Evolutionary conservation across 306 rosid species (phyloP).

Genomic region (Spatholobus suberectus): DNA sequence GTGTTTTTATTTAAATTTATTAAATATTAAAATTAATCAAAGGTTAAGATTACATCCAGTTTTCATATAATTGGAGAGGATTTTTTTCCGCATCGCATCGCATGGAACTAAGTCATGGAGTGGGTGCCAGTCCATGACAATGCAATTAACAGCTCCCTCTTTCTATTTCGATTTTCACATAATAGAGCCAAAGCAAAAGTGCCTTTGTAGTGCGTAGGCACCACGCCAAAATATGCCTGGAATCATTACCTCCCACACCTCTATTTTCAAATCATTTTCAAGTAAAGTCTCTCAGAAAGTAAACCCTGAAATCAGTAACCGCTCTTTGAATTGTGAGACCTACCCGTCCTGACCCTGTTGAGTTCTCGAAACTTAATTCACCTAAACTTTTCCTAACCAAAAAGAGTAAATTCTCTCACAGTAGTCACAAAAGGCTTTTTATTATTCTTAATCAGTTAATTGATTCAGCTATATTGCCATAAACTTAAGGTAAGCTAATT

Average conservation of each 20-base stretch:
- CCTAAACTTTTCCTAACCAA: not conserved
- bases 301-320: not conserved
- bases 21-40: no score
- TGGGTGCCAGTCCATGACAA: constrained; percentile 33
- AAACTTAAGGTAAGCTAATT: constrained; percentile 19
- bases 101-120: constrained; percentile 36
- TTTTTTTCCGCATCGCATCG: no score
- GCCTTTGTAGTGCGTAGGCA: constrained; percentile 45
- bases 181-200: constrained; percentile 39
- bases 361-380: not conserved
- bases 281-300: constrained; percentile 12
- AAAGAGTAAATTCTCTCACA: not conserved
- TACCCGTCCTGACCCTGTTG: not conserved
- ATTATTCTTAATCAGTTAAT: constrained; percentile 5
- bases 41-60: no score
- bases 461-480: not conserved
- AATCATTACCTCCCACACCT: constrained; percentile 39
- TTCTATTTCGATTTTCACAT: constrained; percentile 32
- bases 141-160: constrained; percentile 25
- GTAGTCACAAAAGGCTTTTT: not conserved
- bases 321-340: not conserved
- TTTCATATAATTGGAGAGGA: no score
- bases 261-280: constrained; percentile 20
- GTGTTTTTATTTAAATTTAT: no score
- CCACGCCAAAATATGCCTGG: constrained; percentile 43